Percentiles rank a stretch among this genome's conserved stretches.
phyloP scores from a whole-genome alignment of 306 rosid species.

The Trichosanthes cucumerina region DNA sequence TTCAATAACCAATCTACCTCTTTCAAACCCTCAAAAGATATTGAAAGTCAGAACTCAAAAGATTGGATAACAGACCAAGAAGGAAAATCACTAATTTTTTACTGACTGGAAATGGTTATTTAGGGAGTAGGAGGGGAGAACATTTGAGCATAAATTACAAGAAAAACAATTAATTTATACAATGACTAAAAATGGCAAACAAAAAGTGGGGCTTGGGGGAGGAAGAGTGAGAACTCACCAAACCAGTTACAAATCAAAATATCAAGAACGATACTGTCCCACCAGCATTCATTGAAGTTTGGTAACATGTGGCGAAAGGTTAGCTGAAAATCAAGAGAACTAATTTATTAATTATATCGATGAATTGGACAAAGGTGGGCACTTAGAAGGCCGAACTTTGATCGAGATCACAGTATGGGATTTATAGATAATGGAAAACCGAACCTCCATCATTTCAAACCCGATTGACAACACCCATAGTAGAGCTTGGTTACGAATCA shows the following conservation, averaged over 20 bases:
- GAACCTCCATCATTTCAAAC: constrained; percentile 93
- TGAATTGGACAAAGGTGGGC: background rate
- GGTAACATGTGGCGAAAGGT: constrained; percentile 98
- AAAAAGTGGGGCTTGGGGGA: background rate
- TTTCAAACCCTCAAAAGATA: background rate
- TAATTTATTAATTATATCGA: constrained; percentile 3
- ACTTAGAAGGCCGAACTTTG: background rate
- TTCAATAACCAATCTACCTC: background rate
- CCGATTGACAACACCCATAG: constrained; percentile 91
- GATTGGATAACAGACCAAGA: background rate
- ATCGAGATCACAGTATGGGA: background rate
- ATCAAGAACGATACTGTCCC: constrained; percentile 98
- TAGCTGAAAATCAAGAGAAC: constrained; percentile 37
- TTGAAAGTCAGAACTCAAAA: background rate
- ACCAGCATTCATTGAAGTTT: constrained; percentile 98
- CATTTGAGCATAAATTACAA: background rate
- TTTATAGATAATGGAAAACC: constrained; percentile 12
- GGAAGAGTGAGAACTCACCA: constrained; percentile 43
- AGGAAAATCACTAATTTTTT: background rate
- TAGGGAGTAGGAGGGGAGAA: background rate
- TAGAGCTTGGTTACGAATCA: constrained; percentile 98
- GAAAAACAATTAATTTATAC: constrained; percentile 1
- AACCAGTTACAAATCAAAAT: constrained; percentile 97
- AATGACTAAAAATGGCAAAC: background rate
- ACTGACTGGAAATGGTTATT: background rate